A percentile compares a stretch with the other conserved stretches of the same genome.
These are phyloP conservation scores for Aspergillus bertholletiae DNA, from an alignment of 495 filamentous ascomycete species.

Conservation along the genomic window DNA sequence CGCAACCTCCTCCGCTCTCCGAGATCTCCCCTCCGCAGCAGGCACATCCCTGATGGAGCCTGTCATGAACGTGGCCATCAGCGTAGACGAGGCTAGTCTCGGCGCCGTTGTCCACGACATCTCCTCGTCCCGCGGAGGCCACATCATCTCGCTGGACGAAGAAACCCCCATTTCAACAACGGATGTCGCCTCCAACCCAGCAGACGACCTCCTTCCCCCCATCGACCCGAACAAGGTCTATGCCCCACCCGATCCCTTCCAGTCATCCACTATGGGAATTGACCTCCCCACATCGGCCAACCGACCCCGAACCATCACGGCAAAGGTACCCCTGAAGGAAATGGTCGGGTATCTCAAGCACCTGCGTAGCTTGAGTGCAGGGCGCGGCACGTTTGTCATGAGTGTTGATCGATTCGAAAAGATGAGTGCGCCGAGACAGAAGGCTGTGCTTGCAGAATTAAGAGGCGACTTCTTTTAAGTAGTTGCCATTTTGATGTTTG, in stretches of 20 bases:
- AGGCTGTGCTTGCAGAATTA: conserved; percentile 52
- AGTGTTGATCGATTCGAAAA: conserved; percentile 84
- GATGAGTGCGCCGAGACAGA: conserved; percentile 65
- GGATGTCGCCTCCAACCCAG: conserved; percentile 13
- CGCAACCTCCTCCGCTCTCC: conserved; percentile 65
- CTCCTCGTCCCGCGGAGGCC: conserved; percentile 74
- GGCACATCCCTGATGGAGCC: conserved; percentile 79
- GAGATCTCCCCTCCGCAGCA: conserved; percentile 34
- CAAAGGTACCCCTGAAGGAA: conserved; percentile 86
- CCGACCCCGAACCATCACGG: conserved; percentile 62
- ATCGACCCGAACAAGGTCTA: conserved; percentile 75
- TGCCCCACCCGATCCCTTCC: conserved; percentile 81
- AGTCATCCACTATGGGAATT: conserved; percentile 34
- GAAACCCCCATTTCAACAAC: conserved; percentile 38
- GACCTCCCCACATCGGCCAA: conserved; percentile 22
- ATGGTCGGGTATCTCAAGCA: conserved; percentile 97
- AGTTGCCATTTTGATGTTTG: neutral
- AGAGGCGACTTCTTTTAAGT: conserved; percentile 29
- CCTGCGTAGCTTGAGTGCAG: conserved; percentile 80
- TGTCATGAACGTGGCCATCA: conserved; percentile 82
- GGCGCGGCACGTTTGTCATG: conserved; percentile 91
- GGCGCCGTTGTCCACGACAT: conserved; percentile 91
- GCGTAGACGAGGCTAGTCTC: conserved; percentile 74
- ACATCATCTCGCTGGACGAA: conserved; percentile 76
- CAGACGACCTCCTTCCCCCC: conserved; percentile 26